A percentile compares a stretch with the other conserved stretches of the same genome.
Conservation (phyloP, 148 eudicot genomes). For the Rhododendron williamsianum region DNA sequence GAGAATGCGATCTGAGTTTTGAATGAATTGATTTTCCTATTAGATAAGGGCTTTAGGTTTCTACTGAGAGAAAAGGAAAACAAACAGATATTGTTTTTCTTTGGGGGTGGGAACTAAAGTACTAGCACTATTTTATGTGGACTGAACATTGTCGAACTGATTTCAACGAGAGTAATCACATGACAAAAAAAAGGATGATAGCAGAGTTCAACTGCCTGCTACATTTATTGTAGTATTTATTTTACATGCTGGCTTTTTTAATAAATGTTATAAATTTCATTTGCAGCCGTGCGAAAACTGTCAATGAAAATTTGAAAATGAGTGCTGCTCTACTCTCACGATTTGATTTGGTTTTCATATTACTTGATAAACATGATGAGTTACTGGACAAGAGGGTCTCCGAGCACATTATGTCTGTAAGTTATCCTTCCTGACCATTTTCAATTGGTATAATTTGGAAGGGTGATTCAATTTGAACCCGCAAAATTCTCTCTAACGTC, state of each 20-base stretch:
- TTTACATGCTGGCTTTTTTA: neutral
- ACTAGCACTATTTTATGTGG: neutral
- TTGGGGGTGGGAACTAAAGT: neutral
- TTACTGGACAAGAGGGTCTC: constrained; percentile 82
- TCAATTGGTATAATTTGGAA: neutral
- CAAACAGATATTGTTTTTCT: neutral
- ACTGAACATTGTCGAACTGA: neutral
- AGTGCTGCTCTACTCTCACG: constrained; percentile 89
- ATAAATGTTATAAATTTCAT: neutral
- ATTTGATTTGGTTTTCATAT: constrained; percentile 93
- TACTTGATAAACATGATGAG: constrained; percentile 94
- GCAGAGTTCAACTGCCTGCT: neutral
- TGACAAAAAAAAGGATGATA: neutral
- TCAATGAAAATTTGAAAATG: constrained; percentile 96
- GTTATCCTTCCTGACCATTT: constrained; percentile 24
- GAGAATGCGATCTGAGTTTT: neutral
- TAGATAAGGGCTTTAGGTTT: neutral
- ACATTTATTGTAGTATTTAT: neutral
- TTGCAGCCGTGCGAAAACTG: constrained; percentile 98
- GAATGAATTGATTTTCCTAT: neutral
- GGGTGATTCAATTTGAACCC: neutral
- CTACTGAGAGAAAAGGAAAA: neutral
- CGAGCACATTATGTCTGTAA: constrained; percentile 97
- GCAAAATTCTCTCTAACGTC: neutral
- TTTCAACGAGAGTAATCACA: neutral